phyloP scores from a whole-genome alignment of 2,329 filamentous ascomycete genomes.

The Clonostachys rosea region DNA sequence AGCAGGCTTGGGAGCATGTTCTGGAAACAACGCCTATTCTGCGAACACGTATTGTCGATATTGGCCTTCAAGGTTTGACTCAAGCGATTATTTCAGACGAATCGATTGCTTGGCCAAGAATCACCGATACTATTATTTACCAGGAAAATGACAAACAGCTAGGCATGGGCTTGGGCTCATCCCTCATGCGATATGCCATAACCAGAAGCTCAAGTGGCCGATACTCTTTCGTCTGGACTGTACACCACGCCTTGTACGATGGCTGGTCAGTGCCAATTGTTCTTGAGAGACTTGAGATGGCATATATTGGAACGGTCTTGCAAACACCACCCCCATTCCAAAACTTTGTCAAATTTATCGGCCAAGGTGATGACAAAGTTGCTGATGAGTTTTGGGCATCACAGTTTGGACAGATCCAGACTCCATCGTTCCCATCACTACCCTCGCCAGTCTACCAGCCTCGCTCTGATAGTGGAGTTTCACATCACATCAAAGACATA shows the following conservation, averaged over 20 bases:
- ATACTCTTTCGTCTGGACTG: slow-evolving; percentile 6
- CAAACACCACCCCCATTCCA: slow-evolving; percentile 21
- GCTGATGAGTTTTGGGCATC: slow-evolving; percentile 27
- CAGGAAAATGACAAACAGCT: neutral
- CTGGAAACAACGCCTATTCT: neutral
- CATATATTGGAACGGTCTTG: slow-evolving; percentile 4
- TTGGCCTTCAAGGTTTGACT: neutral
- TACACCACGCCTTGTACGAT: slow-evolving; percentile 13
- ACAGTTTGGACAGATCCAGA: neutral
- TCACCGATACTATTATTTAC: neutral
- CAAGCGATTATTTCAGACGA: neutral
- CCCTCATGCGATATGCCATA: slow-evolving; percentile 1
- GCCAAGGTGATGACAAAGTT: neutral
- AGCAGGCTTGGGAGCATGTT: neutral
- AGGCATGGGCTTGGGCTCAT: slow-evolving; percentile 1
- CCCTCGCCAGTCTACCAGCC: neutral
- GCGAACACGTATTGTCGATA: neutral
- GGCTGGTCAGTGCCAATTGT: slow-evolving; percentile 11
- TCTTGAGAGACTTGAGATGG: slow-evolving; percentile 6
- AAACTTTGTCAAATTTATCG: slow-evolving; percentile 28
- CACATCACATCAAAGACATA: no score
- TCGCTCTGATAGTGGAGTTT: no score
- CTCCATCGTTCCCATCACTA: slow-evolving; percentile 2
- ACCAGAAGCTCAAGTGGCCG: slow-evolving; percentile 1
- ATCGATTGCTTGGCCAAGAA: neutral